Evolutionary conservation across 2,329 filamentous ascomycete genomes (phyloP).

Genomic region (Epichloe uncinata): DNA sequence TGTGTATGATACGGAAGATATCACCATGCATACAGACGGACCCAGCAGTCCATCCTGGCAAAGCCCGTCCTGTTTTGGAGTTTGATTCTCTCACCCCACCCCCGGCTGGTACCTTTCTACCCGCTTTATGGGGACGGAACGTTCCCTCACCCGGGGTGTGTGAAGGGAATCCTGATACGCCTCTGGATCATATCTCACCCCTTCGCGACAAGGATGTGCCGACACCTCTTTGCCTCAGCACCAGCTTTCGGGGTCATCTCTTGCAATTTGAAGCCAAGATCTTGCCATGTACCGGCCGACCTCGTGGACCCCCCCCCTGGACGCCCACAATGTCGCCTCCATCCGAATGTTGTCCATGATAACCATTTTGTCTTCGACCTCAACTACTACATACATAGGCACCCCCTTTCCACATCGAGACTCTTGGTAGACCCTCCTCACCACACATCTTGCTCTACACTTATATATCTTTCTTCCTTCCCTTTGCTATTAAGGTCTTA

Average conservation of each 20-base stretch:
- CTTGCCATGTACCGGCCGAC: conserved; percentile 6
- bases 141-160: conserved; percentile 3
- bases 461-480: conserved; percentile 4
- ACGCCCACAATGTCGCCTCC: conserved; percentile 1
- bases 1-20: neutral
- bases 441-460: neutral
- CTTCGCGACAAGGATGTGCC: conserved; percentile 1
- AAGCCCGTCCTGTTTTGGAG: neutral
- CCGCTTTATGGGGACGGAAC: conserved; percentile 6
- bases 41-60: neutral
- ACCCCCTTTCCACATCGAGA: conserved; percentile 3
- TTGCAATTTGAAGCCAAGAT: conserved; percentile 5
- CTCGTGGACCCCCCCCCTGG: conserved; percentile 1
- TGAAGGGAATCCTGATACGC: neutral
- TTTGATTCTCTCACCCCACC: conserved; percentile 1
- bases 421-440: neutral
- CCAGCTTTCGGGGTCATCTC: conserved; percentile 4
- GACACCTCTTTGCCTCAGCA: conserved; percentile 2
- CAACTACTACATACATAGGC: conserved; percentile 3
- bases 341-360: conserved; percentile 1
- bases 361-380: neutral
- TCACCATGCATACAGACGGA: neutral
- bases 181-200: neutral
- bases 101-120: conserved; percentile 2
- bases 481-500: neutral